Conservation (phyloP, 2,329 filamentous ascomycete genomes). For the Plectosphaerella sp. region DNA sequence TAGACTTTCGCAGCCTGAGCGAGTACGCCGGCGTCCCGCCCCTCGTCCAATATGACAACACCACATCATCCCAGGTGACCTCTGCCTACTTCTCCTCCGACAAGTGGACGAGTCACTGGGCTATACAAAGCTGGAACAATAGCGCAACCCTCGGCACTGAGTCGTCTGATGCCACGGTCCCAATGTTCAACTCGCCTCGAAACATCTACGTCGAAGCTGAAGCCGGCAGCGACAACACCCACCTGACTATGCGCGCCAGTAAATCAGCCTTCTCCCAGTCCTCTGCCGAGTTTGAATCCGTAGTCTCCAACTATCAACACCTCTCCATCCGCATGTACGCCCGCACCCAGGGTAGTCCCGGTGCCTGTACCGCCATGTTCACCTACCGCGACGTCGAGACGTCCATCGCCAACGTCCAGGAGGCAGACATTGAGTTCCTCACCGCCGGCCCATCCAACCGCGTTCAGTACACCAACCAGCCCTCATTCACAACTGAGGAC, state of each 20-base stretch:
- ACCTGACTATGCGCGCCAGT: slow-evolving; percentile 42
- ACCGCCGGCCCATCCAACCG: slow-evolving; percentile 37
- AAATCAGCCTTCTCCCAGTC: slow-evolving; percentile 40
- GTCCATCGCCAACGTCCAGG: slow-evolving; percentile 34
- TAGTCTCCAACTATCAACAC: slow-evolving; percentile 27
- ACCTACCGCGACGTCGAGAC: slow-evolving; percentile 38
- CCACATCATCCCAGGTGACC: slow-evolving; percentile 22
- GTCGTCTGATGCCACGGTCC: slow-evolving; percentile 21
- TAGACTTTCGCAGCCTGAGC: slow-evolving; percentile 41
- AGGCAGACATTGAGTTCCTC: slow-evolving; percentile 49
- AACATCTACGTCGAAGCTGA: slow-evolving; percentile 43
- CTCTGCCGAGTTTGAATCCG: slow-evolving; percentile 42
- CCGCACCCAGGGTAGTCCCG: slow-evolving; percentile 40
- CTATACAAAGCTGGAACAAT: slow-evolving; percentile 36
- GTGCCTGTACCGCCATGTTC: slow-evolving; percentile 49
- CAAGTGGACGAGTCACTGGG: slow-evolving; percentile 31
- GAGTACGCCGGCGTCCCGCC: slow-evolving; percentile 32
- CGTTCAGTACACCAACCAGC: slow-evolving; percentile 59
- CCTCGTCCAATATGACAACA: slow-evolving; percentile 21
- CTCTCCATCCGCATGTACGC: slow-evolving; percentile 46
- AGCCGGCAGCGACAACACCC: slow-evolving; percentile 23
- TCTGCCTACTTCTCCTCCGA: slow-evolving; percentile 33
- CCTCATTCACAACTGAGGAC: slow-evolving; percentile 39
- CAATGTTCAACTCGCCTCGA: slow-evolving; percentile 36
- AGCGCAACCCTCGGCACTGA: slow-evolving; percentile 9